These are phyloP conservation scores for Mortierella sp. DNA, from an alignment of 371 early-diverging fungal genomes.

Conservation along the genomic window DNA sequence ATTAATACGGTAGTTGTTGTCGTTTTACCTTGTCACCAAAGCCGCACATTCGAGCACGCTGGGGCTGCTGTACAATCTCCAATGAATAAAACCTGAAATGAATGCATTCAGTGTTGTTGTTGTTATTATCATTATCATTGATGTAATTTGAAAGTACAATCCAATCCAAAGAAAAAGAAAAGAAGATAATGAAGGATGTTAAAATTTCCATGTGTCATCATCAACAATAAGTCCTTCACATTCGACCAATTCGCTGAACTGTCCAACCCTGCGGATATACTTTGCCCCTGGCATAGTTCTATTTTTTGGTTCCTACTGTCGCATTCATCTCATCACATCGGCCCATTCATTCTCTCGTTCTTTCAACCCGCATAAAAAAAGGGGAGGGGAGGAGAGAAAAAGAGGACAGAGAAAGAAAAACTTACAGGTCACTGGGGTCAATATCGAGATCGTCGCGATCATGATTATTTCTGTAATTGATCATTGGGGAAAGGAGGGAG, in stretches of 20 bases:
- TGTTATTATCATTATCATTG: background rate
- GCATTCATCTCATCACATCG: background rate
- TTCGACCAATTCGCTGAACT: background rate
- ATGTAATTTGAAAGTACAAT: background rate
- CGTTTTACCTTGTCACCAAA: slow-evolving; percentile 72
- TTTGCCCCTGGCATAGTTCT: background rate
- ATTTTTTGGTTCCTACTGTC: background rate
- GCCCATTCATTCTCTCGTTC: no score
- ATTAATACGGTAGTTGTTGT: background rate
- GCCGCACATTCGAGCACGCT: slow-evolving; percentile 85
- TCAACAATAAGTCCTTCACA: background rate
- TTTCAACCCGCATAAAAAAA: background rate
- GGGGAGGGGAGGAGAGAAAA: background rate
- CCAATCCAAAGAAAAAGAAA: background rate
- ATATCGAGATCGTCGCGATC: slow-evolving; percentile 19
- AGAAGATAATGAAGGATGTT: background rate
- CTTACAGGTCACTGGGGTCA: slow-evolving; percentile 32
- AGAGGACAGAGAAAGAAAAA: background rate
- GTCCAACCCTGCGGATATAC: background rate
- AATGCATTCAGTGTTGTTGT: background rate
- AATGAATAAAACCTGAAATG: slow-evolving; percentile 20
- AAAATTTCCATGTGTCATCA: slow-evolving; percentile 14
- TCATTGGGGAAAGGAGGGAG: slow-evolving; percentile 17
- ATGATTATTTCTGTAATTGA: slow-evolving; percentile 17
- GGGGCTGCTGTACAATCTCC: slow-evolving; percentile 75